Evolutionary conservation across 768 basidiomycete species (phyloP).

Genomic region (Boletus fagicola): DNA sequence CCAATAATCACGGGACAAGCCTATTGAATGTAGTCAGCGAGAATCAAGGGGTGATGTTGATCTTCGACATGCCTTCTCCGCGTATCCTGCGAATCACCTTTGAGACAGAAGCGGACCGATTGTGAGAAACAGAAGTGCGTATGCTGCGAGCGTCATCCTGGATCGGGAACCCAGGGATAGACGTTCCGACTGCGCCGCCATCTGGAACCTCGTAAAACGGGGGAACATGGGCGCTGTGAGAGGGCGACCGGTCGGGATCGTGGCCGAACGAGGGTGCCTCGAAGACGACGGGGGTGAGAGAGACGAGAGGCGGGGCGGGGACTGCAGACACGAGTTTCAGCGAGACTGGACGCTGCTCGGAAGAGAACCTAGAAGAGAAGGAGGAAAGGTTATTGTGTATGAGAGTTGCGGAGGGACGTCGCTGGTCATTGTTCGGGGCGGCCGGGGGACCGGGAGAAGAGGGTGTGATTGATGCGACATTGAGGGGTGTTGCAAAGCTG

Average conservation of each 20-base stretch:
- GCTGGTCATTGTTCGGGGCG: conserved; percentile 42
- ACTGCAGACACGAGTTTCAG: conserved; percentile 50
- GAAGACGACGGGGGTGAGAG: conserved; percentile 80
- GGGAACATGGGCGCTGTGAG: conserved; percentile 48
- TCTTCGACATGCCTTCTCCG: conserved; percentile 67
- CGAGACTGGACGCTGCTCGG: conserved; percentile 57
- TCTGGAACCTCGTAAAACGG: conserved; percentile 53
- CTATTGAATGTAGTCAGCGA: conserved; percentile 36
- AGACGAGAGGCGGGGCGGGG: conserved; percentile 80
- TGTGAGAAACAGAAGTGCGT: conserved; percentile 67
- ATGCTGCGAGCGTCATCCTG: conserved; percentile 88
- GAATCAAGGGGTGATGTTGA: conserved; percentile 3
- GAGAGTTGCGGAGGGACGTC: conserved; percentile 55
- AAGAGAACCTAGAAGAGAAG: conserved; percentile 45
- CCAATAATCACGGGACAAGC: conserved; percentile 95
- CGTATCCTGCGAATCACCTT: conserved; percentile 88
- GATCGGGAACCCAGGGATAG: conserved; percentile 91
- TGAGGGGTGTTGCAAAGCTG: conserved; percentile 66
- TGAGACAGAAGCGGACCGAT: conserved; percentile 80
- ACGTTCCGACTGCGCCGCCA: conserved; percentile 62
- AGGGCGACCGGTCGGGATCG: conserved; percentile 61
- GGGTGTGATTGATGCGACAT: conserved; percentile 45
- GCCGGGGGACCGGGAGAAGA: conserved; percentile 34
- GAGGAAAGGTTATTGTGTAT: conserved; percentile 46
- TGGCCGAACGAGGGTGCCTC: conserved; percentile 68